Base-by-base conservation (phyloP, 129 eudicot genomes). In the Cynara cardunculus region DNA sequence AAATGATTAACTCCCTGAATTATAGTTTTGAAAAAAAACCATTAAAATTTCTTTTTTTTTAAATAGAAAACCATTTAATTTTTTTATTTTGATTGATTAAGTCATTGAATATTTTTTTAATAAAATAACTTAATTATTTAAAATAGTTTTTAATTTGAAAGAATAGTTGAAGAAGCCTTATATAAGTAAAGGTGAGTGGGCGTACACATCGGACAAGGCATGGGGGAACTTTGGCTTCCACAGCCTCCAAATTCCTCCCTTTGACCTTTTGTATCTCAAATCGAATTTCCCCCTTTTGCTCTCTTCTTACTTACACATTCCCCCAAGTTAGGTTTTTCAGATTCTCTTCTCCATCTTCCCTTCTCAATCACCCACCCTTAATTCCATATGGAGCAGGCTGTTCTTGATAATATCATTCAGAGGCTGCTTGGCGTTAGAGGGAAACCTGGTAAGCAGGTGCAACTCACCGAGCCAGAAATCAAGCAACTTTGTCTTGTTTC, bases 381-480 rank as follows among this genome's bases (percentile, higher is more conserved):
- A 8, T 21, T 11, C 1, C n/a, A 3, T 3, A 78, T 94, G 98
- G 98, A 94, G 69, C 81, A 85, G 28, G 62, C 76, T 64, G 91
- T 86, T 71, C 89, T 94, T 71, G 98, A 94, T 78, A 87, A 78
- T 69, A 86, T 94, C 28, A 94, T 94, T 80, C 86, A 69, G 44
- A 76, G 98, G 44, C 81, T 91, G 86, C 89, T 89, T 69, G 89
- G 83, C 72, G 98, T 94, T 25, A 82, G 79, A 84, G 97, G 91
- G 21, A 85, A 74, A 76, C 97, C 97, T 5, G 98, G 97, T 76
- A 94, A 91, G 81, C 95, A 87, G 80, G 97, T 94, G 25, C 94
- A 89, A 83, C 94, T 94, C n/a, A 89, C 95, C 1, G 98, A 89
- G 81, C 32, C 93, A 9, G 98, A 94, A 85, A 94, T 94, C 88